A percentile compares a stretch with the other conserved stretches of the same genome.
Conservation (phyloP, 2,329 filamentous ascomycete genomes). For the Xylariaceae sp. region DNA sequence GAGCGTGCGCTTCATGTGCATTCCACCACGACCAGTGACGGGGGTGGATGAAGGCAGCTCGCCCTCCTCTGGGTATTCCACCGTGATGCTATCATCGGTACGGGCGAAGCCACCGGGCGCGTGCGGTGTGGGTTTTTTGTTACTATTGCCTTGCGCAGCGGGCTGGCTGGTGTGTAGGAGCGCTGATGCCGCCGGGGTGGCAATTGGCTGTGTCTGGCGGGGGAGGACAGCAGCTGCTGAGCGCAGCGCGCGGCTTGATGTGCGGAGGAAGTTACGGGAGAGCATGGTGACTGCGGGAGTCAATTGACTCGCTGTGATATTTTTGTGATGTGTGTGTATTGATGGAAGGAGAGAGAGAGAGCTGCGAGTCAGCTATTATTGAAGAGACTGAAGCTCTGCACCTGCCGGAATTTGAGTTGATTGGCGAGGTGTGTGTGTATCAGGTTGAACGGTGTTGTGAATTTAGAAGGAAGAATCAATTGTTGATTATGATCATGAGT, state of each 20-base stretch:
- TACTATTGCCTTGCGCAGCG: conserved; percentile 24
- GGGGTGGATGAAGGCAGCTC: conserved; percentile 68
- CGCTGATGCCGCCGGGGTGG: conserved; percentile 12
- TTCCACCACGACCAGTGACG: conserved; percentile 71
- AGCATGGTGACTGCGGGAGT: conserved; percentile 17
- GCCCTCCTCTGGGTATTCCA: conserved; percentile 72
- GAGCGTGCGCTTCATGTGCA: conserved; percentile 80
- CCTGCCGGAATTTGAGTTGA: too few species aligned
- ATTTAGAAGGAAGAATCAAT: too few species aligned
- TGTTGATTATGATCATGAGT: background rate
- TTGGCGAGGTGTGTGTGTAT: too few species aligned
- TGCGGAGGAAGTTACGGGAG: conserved; percentile 18
- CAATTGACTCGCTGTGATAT: conserved; percentile 10
- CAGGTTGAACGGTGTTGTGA: too few species aligned
- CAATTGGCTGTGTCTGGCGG: conserved; percentile 18
- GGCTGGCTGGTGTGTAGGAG: conserved; percentile 26
- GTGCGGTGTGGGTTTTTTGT: conserved; percentile 24
- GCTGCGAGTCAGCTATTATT: too few species aligned
- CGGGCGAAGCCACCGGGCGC: conserved; percentile 66
- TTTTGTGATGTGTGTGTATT: background rate
- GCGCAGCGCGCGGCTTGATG: conserved; percentile 21
- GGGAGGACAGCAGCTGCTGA: conserved; percentile 16
- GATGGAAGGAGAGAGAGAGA: background rate
- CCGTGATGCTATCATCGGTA: conserved; percentile 72
- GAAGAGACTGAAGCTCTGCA: too few species aligned